phyloP scores from a whole-genome alignment of 306 rosid species.

The Acacia acuminata region DNA sequence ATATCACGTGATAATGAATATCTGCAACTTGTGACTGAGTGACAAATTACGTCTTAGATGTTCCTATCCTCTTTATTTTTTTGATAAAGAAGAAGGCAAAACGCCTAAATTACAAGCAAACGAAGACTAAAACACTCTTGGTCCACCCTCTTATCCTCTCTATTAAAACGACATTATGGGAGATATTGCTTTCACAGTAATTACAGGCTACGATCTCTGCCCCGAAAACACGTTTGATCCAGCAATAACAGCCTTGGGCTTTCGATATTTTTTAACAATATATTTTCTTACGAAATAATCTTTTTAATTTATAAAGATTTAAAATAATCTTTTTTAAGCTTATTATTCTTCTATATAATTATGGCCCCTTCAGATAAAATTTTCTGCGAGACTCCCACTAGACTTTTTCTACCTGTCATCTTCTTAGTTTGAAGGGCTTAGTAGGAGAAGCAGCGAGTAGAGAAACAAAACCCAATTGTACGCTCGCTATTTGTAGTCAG shows the following conservation, averaged over 20 bases:
- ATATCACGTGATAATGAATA: not conserved
- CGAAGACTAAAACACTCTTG: too few relatives aligned
- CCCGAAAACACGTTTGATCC: not conserved
- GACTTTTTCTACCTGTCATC: conserved; percentile 1
- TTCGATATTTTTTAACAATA: not conserved
- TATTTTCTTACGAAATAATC: too few relatives aligned
- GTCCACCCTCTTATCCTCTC: too few relatives aligned
- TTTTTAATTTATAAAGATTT: too few relatives aligned
- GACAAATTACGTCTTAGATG: not conserved
- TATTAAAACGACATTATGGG: not conserved
- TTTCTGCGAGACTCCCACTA: not conserved
- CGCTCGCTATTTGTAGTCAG: conserved; percentile 67
- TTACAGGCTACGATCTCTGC: not conserved
- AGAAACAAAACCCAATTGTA: conserved; percentile 13
- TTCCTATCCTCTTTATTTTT: too few relatives aligned
- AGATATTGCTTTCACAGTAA: not conserved
- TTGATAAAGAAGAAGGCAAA: too few relatives aligned
- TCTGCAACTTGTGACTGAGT: not conserved
- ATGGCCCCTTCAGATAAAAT: not conserved
- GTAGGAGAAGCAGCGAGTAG: conserved; percentile 35
- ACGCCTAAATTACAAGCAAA: too few relatives aligned
- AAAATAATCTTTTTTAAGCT: too few relatives aligned
- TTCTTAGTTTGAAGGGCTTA: not conserved
- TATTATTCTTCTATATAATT: too few relatives aligned
- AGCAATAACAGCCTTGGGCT: not conserved